Evolutionary conservation across 768 basidiomycete species (phyloP).

Genomic region (Amanita molliuscula): DNA sequence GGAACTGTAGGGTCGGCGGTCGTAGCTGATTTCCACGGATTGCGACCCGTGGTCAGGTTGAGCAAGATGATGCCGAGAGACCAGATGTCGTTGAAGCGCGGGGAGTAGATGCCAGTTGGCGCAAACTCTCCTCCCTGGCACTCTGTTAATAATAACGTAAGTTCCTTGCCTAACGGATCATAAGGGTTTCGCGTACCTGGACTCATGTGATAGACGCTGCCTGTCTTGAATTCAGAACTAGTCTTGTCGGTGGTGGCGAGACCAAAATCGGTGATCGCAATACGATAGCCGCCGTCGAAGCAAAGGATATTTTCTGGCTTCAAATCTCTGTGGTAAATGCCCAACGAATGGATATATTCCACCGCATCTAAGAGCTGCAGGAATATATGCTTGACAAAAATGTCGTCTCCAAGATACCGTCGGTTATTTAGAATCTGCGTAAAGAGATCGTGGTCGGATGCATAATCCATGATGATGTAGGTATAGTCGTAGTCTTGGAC

Average conservation of each 20-base stretch:
- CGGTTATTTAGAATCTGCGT: conserved; percentile 74
- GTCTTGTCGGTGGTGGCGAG: conserved; percentile 81
- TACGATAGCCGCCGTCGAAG: conserved; percentile 61
- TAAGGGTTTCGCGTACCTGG: conserved; percentile 50
- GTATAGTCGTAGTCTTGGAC: conserved; percentile 75
- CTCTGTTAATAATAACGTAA: conserved; percentile 39
- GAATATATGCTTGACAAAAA: conserved; percentile 82
- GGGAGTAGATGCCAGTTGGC: conserved; percentile 64
- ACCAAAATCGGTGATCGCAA: conserved; percentile 93
- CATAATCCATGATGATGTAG: conserved; percentile 92
- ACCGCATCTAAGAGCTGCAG: conserved; percentile 90
- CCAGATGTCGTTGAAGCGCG: conserved; percentile 91
- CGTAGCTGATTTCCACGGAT: conserved; percentile 92
- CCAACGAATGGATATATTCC: conserved; percentile 83
- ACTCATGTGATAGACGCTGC: conserved; percentile 98
- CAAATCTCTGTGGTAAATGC: conserved; percentile 93
- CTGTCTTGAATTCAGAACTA: conserved; percentile 86
- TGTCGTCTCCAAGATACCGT: conserved; percentile 76
- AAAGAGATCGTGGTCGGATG: conserved; percentile 85
- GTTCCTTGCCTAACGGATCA: neutral
- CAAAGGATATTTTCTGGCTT: conserved; percentile 96
- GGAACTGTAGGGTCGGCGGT: conserved; percentile 81
- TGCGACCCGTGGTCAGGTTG: conserved; percentile 89
- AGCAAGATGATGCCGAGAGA: conserved; percentile 93
- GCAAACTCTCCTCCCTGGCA: conserved; percentile 82